Evolutionary conservation across 1,284 basidiomycete genomes (phyloP).

Genomic region (Xanthoconium separans): DNA sequence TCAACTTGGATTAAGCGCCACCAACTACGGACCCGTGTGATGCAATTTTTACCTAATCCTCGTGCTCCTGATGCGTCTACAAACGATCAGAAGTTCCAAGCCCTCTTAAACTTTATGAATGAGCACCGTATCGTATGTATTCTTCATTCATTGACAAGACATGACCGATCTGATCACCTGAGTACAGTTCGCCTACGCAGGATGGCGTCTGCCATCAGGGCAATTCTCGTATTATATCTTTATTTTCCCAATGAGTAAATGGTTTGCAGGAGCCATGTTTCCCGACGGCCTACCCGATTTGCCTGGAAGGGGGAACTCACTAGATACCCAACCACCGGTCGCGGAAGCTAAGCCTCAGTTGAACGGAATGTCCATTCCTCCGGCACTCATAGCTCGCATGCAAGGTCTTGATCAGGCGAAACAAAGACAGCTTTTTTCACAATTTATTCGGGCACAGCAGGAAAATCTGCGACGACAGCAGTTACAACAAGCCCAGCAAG

Average conservation of each 20-base stretch:
- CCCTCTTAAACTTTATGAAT: conserved; percentile 41
- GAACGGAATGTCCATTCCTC: conserved; percentile 7
- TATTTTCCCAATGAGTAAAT: conserved; percentile 43
- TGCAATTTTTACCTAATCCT: conserved; percentile 32
- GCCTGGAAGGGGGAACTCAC: conserved; percentile 26
- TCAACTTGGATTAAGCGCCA: conserved; percentile 48
- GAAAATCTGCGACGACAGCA: conserved; percentile 30
- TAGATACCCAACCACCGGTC: conserved; percentile 3
- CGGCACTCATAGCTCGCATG: conserved; percentile 18
- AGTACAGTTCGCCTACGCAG: conserved; percentile 52
- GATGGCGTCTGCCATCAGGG: conserved; percentile 51
- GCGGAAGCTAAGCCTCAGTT: conserved; percentile 24
- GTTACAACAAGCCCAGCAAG: conserved; percentile 29
- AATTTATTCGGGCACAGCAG: conserved; percentile 23
- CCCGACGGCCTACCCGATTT: conserved; percentile 58
- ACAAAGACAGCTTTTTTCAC: conserved; percentile 18
- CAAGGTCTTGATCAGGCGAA: conserved; percentile 28
- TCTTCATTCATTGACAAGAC: neutral
- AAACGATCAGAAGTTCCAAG: conserved; percentile 42
- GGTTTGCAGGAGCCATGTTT: conserved; percentile 54
- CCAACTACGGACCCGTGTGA: conserved; percentile 33
- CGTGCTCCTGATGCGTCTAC: conserved; percentile 26
- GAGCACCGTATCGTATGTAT: conserved; percentile 46
- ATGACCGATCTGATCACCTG: conserved; percentile 10
- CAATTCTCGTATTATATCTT: conserved; percentile 47